phyloP scores from a whole-genome alignment of 331 rosid genomes.

The Saraca asoca region DNA sequence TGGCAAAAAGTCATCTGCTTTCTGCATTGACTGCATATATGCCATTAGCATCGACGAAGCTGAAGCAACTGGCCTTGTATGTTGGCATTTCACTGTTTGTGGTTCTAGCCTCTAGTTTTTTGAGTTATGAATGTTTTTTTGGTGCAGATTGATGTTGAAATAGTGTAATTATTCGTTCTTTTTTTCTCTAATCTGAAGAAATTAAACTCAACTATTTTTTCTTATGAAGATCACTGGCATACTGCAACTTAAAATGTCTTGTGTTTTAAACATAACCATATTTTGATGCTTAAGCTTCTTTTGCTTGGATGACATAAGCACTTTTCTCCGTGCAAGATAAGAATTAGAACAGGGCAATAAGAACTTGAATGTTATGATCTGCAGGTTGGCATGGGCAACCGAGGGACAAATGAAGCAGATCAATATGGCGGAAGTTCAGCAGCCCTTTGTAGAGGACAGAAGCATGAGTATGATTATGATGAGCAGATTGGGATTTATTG shows the following conservation, averaged over 20 bases:
- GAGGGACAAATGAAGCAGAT: neutral
- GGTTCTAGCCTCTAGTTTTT: too few relatives aligned
- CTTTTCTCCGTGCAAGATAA: too few relatives aligned
- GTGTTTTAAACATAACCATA: neutral
- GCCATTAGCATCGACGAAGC: too few relatives aligned
- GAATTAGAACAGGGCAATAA: too few relatives aligned
- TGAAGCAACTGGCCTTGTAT: too few relatives aligned
- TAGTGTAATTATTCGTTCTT: too few relatives aligned
- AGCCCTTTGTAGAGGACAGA: conserved; percentile 15
- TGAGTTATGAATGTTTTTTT: neutral
- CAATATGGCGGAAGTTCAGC: neutral
- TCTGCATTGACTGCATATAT: too few relatives aligned
- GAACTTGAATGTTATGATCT: conserved; percentile 17
- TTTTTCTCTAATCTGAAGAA: too few relatives aligned
- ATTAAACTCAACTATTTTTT: neutral
- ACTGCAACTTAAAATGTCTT: neutral
- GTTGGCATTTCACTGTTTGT: too few relatives aligned
- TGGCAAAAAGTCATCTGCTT: too few relatives aligned
- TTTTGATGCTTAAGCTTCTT: neutral
- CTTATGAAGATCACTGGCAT: neutral
- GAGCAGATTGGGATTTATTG: conserved; percentile 39
- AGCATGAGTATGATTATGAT: conserved; percentile 15
- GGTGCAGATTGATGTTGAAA: neutral
- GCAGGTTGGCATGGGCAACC: conserved; percentile 29
- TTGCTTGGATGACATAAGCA: neutral